These are phyloP conservation scores for Lipomyces yarrowii DNA, from an alignment of 1,139 yeast species.

Conservation along the genomic window DNA sequence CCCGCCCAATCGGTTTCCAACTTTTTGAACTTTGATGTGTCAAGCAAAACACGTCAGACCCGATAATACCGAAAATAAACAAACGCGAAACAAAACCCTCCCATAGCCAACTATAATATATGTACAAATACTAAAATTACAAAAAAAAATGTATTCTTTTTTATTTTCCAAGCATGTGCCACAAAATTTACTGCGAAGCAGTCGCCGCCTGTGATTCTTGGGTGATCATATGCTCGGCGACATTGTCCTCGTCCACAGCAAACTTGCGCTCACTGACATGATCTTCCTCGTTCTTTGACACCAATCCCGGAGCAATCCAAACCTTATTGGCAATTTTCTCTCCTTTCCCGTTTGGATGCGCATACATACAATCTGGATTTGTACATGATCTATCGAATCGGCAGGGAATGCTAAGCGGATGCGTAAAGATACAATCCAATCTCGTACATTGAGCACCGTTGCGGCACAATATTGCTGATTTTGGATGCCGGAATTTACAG, in stretches of 20 bases:
- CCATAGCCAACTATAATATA: not conserved
- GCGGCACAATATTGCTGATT: constrained; percentile 71
- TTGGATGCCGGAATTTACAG: constrained; percentile 86
- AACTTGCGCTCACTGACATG: constrained; percentile 44
- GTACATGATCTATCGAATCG: constrained; percentile 76
- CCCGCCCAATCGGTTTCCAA: not conserved
- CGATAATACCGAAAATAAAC: not conserved
- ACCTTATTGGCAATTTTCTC: constrained; percentile 12
- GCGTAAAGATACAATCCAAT: constrained; percentile 78
- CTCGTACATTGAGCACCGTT: constrained; percentile 77
- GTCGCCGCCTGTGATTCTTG: not conserved
- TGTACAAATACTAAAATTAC: not conserved
- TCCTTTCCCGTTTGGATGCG: constrained; percentile 68
- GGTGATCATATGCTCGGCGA: constrained; percentile 8
- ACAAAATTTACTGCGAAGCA: not conserved
- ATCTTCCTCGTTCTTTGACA: not conserved
- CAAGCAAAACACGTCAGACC: not conserved
- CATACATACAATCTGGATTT: constrained; percentile 67
- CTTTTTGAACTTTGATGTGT: not conserved
- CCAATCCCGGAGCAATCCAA: constrained; percentile 18
- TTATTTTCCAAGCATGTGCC: not conserved
- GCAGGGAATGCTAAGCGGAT: constrained; percentile 77
- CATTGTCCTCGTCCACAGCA: constrained; percentile 78
- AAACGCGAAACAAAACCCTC: not conserved
- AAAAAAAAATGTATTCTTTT: not conserved